Evolutionary conservation across 441 rosid species (phyloP), one percentile per base, ranked within the genome.

Genomic region (Geranium incanum): DNA sequence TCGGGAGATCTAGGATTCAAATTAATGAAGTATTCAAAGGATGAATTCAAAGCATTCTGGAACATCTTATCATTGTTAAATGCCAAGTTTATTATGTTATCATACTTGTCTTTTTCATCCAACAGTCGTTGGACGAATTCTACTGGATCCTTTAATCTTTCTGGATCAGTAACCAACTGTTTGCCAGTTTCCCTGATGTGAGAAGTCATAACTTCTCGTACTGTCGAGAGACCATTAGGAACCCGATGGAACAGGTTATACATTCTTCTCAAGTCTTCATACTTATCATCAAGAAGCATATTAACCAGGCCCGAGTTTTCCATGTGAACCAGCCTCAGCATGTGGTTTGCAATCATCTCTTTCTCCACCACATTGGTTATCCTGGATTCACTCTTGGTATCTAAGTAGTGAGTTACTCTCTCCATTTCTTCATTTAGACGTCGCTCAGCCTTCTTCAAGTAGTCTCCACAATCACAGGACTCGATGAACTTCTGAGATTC

Each of bases 291-390:
- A 48, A 48, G 55, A 48, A 48, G 55, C 55, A 94, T 91, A 80
- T 91, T 83, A 72, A 92, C 95, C 81, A 92, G 74, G 64, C 97
- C 98, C 4, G 97, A 94, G 75, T 89, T 88, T 81, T 94, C 98
- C 97, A 94, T 92, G 81, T 94, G 98, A 64, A 94, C 97, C 64
- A 94, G 80, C 59, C 97, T 86, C 80, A 75, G 82, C 99, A 92
- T 91, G 92, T 94, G 97, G 82, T 86, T 92, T 55, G 91, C 93
- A 74, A 94, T 87, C 97, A 92, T 94, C 87, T 90, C 97, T 79
- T 81, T 89, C 86, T 90, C 99, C 78, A 90, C 97, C 73, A 90
- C 99, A 74, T 80, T 85, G 65, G 95, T 92, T 48, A 48, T 48
- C 55, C 13, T 48, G 55, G 55, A 48, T 3, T 48, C 55, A 15